Percentiles rank a stretch among this genome's conserved stretches.
Conservation (phyloP, 129 eudicot species). For the Centella asiatica region DNA sequence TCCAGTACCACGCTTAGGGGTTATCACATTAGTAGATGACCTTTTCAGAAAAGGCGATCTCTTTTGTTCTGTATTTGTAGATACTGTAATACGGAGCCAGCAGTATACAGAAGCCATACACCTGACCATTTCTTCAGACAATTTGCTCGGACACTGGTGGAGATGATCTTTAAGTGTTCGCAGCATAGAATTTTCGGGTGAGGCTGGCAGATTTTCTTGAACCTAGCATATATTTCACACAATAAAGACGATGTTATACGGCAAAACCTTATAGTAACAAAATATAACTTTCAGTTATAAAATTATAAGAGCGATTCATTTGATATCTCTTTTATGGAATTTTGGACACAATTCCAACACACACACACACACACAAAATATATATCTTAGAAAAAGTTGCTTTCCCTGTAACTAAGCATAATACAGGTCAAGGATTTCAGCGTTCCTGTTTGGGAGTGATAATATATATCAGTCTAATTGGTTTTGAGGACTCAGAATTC, state of each 20-base stretch:
- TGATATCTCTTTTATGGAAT: too few species aligned
- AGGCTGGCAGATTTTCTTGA: slow-evolving; percentile 20
- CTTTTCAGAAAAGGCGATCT: slow-evolving; percentile 33
- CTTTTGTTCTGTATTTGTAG: slow-evolving; percentile 35
- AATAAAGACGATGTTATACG: too few species aligned
- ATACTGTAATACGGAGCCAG: slow-evolving; percentile 52
- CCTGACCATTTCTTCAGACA: slow-evolving; percentile 81
- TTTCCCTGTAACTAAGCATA: too few species aligned
- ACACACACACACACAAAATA: too few species aligned
- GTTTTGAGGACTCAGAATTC: neutral
- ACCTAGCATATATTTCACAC: slow-evolving; percentile 18
- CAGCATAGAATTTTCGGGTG: slow-evolving; percentile 22
- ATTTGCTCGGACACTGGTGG: slow-evolving; percentile 70
- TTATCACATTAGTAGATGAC: slow-evolving; percentile 31
- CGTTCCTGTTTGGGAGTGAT: too few species aligned
- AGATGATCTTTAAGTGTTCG: slow-evolving; percentile 80
- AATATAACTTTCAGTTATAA: too few species aligned
- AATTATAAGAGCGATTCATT: too few species aligned
- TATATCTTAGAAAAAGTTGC: too few species aligned
- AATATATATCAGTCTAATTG: too few species aligned
- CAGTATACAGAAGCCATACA: slow-evolving; percentile 93
- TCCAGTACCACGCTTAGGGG: slow-evolving; percentile 18
- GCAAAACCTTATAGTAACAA: too few species aligned
- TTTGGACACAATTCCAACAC: too few species aligned
- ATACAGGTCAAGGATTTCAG: too few species aligned